Evolutionary conservation across 768 basidiomycete species (phyloP).

Genomic region (Mycena rosella): DNA sequence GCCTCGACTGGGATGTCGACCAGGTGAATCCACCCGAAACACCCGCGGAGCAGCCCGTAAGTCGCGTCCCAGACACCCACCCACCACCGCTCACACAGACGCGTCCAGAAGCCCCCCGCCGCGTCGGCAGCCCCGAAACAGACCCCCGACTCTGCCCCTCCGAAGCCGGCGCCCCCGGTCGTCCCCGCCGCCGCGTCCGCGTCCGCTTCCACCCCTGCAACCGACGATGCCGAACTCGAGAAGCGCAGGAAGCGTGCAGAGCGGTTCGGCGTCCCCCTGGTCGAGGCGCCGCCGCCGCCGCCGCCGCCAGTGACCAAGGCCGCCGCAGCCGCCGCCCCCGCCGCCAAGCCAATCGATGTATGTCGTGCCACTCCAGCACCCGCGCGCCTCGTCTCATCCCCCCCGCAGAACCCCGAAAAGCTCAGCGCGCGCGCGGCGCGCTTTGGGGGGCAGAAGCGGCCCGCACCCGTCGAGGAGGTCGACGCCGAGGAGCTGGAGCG

Average conservation of each 20-base stretch:
- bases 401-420: constrained; percentile 60
- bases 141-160: constrained; percentile 22
- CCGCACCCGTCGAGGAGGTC: constrained; percentile 54
- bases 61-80: constrained; percentile 21
- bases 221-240: constrained; percentile 64
- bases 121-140: constrained; percentile 12
- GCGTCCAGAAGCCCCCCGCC: constrained; percentile 21
- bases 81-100: constrained; percentile 20
- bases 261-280: constrained; percentile 78
- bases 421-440: constrained; percentile 66
- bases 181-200: constrained; percentile 23
- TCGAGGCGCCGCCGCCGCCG: constrained; percentile 47
- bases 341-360: constrained; percentile 39
- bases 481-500: constrained; percentile 72
- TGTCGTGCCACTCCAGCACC: constrained; percentile 20
- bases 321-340: constrained; percentile 11
- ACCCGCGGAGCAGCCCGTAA: constrained; percentile 27
- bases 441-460: constrained; percentile 61
- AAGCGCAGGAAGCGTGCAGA: constrained; percentile 73
- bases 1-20: constrained; percentile 59
- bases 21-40: constrained; percentile 40
- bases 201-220: constrained; percentile 1
- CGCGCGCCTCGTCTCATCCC: neutral
- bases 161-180: constrained; percentile 26
- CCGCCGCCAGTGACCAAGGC: too few species aligned